Base-by-base conservation (phyloP, 768 basidiomycete genomes). In the Boletus fagicola region DNA sequence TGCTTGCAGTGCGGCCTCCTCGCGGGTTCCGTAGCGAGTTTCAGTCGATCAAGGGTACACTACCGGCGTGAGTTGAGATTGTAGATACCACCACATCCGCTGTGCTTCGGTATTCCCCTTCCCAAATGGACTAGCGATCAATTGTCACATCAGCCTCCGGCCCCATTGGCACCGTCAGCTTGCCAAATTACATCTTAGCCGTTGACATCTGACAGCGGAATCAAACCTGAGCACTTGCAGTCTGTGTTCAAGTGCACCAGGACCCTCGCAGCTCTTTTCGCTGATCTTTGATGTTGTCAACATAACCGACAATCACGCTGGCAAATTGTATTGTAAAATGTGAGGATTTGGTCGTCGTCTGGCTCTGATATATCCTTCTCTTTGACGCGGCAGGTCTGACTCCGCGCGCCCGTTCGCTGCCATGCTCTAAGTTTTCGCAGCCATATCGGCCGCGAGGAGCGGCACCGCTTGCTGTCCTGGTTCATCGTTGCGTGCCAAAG, bases 1-100 rank as follows among this genome's bases (percentile, higher is more conserved):
- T 65, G 65, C 57, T 54, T 70, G 66, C 68, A 58, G 70, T 61
- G 68, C 62, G 70, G 68, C 70, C 59, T 68, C 70, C 70, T 64
- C 60, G 51, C 66, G 68, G 61, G 57, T 33, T 53, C 43, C 33
- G 53, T 45, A 36, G 44, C 50, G 56, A 50, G 54, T 35, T 55
- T 60, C 43, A 44, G 50, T 62, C 49, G 54, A 69, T 61, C 57
- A 31, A 43, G 54, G 56, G 54, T 53, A 36, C 42, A 39, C 50
- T n/a, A 18, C 18, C 26, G n/a, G 49, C 26, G 26, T 51, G 38
- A 36, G 49, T 18, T 35, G 49, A 40, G 48, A 45, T 51, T 33
- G 43, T 49, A 51, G 42, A 33, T 51, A 51, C 47, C 12, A 33
- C 20, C 33, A 26, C 40, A 15, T 12, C n/a, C 40, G 40, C 47